phyloP scores from a whole-genome alignment of 1,284 basidiomycete genomes.

The Microbotryomycetes sp. region DNA sequence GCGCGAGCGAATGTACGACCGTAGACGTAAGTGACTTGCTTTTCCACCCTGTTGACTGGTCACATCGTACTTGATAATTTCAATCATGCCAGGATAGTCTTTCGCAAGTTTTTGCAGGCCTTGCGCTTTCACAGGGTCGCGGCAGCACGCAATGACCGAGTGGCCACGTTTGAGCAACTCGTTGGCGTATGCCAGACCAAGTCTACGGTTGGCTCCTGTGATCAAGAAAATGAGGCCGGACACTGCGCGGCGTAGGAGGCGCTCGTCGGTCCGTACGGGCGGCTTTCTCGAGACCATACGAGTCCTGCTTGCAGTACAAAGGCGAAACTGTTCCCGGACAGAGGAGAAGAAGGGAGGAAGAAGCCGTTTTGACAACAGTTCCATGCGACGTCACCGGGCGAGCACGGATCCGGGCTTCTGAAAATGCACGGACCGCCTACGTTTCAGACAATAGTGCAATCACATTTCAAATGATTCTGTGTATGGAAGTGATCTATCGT shows the following conservation, averaged over 20 bases:
- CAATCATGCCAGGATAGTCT: not conserved
- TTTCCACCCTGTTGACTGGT: not conserved
- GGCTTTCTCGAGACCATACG: too few species aligned
- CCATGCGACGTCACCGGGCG: not conserved
- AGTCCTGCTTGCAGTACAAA: too few species aligned
- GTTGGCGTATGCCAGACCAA: not conserved
- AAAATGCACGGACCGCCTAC: not conserved
- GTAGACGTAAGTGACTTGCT: not conserved
- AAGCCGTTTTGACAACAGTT: not conserved
- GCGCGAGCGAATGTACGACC: not conserved
- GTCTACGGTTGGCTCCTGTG: not conserved
- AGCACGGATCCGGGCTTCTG: not conserved
- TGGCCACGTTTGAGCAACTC: not conserved
- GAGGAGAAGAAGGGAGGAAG: not conserved
- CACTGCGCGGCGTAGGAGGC: not conserved
- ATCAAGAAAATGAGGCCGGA: not conserved
- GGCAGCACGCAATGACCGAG: not conserved
- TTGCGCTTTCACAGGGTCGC: not conserved
- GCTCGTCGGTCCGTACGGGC: too few species aligned
- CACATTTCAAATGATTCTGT: not conserved
- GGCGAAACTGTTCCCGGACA: not conserved
- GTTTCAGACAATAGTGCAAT: not conserved
- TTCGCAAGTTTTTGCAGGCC: not conserved
- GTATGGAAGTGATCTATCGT: not conserved
- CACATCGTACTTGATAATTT: not conserved